These are phyloP conservation scores for Magnolia changhungtana DNA, from an alignment of 164 flowering plant species.

Conservation along the genomic window DNA sequence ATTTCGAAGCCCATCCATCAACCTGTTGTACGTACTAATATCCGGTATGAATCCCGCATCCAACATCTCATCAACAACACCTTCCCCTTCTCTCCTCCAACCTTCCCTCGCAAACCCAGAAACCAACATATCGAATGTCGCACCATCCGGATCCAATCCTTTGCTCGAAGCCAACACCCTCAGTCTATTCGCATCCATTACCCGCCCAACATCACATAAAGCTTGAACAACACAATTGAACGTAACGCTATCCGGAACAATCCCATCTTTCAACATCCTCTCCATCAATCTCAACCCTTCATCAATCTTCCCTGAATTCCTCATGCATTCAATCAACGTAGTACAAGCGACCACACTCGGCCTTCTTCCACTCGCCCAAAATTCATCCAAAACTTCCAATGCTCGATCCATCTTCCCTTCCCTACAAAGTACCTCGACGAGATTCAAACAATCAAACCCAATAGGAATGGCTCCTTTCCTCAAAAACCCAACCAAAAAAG, in stretches of 20 bases:
- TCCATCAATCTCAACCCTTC: conserved; percentile 45
- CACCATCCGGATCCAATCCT: conserved; percentile 56
- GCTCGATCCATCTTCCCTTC: conserved; percentile 42
- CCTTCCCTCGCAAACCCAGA: conserved; percentile 64
- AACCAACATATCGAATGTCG: conserved; percentile 56
- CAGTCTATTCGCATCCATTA: conserved; percentile 59
- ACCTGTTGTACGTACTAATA: conserved; percentile 66
- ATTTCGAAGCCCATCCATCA: conserved; percentile 43
- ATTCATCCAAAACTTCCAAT: conserved; percentile 44
- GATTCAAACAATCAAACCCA: conserved; percentile 49
- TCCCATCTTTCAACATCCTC: conserved; percentile 56
- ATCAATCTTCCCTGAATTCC: conserved; percentile 33
- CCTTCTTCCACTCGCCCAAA: conserved; percentile 51
- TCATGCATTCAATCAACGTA: conserved; percentile 67
- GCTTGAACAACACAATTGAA: conserved; percentile 63
- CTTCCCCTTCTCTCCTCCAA: conserved; percentile 56
- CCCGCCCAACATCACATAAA: conserved; percentile 53
- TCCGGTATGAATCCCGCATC: conserved; percentile 75
- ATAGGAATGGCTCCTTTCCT: conserved; percentile 56
- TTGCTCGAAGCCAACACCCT: conserved; percentile 63
- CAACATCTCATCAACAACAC: conserved; percentile 76
- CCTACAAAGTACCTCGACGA: conserved; percentile 57
- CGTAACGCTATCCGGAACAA: conserved; percentile 70
- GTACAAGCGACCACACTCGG: conserved; percentile 62
- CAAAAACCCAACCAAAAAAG: conserved; percentile 53